Evolutionary conservation across 805 yeast species (phyloP), one percentile per base, ranked within the genome.

Genomic region (Pichia rugopelliculosa): DNA sequence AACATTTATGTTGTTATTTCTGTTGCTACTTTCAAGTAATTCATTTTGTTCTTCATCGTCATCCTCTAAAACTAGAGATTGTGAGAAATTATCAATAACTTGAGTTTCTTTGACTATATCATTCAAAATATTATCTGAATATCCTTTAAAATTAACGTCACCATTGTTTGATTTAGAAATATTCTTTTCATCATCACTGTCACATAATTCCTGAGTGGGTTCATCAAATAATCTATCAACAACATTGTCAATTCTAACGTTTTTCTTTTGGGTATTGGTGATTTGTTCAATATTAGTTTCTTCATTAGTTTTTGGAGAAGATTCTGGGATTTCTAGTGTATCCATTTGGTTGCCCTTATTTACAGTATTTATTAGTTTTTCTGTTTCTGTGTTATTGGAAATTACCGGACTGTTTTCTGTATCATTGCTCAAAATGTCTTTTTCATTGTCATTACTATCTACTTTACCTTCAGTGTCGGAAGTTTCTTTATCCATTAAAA

Each of bases 1-100:
- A 15, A 8, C n/a, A 8, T 17, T 26, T 10, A 27, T 17, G 12
- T 38, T 36, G 4, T 3, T 6, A 38, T 38, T 6, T 17, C 41
- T 25, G 12, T 24, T 25, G 12, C 20, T 18, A 38, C 26, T 20
- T 1, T 12, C 13, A 13, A 40, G 41, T 36, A 36, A 22, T n/a
- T 39, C 38, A 8, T 20, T 13, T 4, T 20, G 22, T 11, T 21
- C 33, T 5, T 27, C 39, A 18, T 34, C 46, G 7, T 38, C 47
- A 12, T 47, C 49, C 6, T 46, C 49, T 12, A 46, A 10, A 9
- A 47, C 46, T 27, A 47, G 18, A 9, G 50, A 47, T 22, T 47
- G 50, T 3, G 50, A 47, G 17, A 34, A 33, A 25, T 47, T 39
- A 18, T 42, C 46, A 13, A 47, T 36, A 2, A 47, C 21, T 33